Base-by-base conservation (phyloP, 306 rosid genomes). In the Vigna trinervia region DNA sequence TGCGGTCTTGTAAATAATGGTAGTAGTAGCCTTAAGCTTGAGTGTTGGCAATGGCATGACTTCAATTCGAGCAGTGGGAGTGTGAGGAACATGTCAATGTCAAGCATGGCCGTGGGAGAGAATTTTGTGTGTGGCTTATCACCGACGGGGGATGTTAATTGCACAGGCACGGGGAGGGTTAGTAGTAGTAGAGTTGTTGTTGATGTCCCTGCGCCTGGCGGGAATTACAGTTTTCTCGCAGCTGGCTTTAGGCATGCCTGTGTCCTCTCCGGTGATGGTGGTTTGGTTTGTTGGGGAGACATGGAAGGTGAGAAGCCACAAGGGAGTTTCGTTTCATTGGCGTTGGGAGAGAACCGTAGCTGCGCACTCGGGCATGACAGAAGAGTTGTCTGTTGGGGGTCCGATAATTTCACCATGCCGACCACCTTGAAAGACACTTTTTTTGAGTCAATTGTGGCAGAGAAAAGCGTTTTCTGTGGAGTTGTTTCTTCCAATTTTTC, bases 221-320 rank as follows among this genome's bases (percentile, higher is more conserved):
- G 87, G 52, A 78, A 69, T 9, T 92, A 71, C 70, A 54, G 46
- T 5, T 57, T 58, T 6, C 67, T 95, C 10, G 77, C 84, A 41
- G 95, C 97, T 17, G 95, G 92, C 50, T 67, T 79, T 46, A 54
- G 80, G 9, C 90, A 90, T 74, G 98, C 85, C 22, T 95, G 98
- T 78, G 97, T 85, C 1, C 82, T 94, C 46, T 57, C 89, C 39
- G 1, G 0, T 36, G 38, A 57, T 47, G 79, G 75, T 6, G 39
- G 80, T 52, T 74, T 92, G 85, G 23, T 19, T 58, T 92, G 98
- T 64, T 95, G 97, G 98, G 96, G 96, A 47, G 81, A 81, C 0
- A 46, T 22, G 67, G 51, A 12, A 36, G 96, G 76, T 14, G 69
- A 36, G 47, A 69, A 7, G 5, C 93, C 90, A 41, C 67, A 17